Conservation (phyloP, 2,329 filamentous ascomycete genomes). For the Apiospora koreana region DNA sequence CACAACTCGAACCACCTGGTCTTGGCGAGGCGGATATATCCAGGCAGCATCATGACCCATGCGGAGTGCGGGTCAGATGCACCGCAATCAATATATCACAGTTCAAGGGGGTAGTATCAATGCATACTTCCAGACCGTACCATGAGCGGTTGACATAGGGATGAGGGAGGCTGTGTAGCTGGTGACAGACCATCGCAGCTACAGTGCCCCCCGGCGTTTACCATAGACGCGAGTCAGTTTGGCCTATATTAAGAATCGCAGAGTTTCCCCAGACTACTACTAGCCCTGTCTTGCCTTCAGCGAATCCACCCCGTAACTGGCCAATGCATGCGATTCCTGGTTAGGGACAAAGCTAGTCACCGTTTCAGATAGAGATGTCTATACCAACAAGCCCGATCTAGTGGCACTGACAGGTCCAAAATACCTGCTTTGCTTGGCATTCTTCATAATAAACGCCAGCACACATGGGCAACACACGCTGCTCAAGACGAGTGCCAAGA, state of each 20-base stretch:
- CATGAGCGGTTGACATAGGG: background rate
- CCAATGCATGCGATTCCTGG: background rate
- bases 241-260: background rate
- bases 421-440: too few relatives aligned
- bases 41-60: background rate
- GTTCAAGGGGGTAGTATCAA: background rate
- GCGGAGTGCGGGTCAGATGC: background rate
- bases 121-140: background rate
- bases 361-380: background rate
- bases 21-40: background rate
- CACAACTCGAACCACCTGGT: background rate
- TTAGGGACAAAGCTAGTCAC: background rate
- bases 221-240: background rate
- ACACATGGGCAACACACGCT: background rate
- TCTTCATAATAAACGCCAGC: too few relatives aligned
- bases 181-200: background rate
- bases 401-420: background rate
- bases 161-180: too few relatives aligned
- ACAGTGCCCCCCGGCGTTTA: background rate
- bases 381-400: background rate
- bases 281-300: background rate
- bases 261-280: background rate
- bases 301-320: background rate
- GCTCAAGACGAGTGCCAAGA: background rate
- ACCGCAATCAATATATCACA: background rate